A percentile compares a stretch with the other conserved stretches of the same genome.
Conservation (phyloP, 768 basidiomycete genomes). For the Leccinellum luteum region DNA sequence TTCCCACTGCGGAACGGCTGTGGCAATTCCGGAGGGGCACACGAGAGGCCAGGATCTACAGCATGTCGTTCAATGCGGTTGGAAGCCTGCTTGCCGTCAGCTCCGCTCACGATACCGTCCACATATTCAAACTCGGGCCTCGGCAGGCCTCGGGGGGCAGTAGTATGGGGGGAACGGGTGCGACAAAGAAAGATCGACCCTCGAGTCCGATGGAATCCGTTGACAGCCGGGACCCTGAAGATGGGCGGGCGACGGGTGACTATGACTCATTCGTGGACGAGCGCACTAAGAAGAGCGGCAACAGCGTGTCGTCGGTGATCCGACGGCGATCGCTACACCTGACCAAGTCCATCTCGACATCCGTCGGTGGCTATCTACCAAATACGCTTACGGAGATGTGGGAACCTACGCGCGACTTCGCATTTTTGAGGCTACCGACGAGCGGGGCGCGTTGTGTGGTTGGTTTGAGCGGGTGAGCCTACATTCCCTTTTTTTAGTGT, state of each 20-base stretch:
- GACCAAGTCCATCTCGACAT: constrained; percentile 72
- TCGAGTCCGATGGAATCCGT: constrained; percentile 65
- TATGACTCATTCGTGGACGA: constrained; percentile 84
- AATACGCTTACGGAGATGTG: constrained; percentile 92
- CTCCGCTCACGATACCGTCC: constrained; percentile 92
- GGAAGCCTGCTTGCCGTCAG: constrained; percentile 86
- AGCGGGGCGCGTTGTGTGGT: constrained; percentile 82
- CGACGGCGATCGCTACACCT: constrained; percentile 71
- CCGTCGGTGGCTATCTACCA: constrained; percentile 82
- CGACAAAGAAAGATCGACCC: constrained; percentile 32
- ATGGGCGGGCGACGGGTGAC: constrained; percentile 55
- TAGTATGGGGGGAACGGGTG: background rate
- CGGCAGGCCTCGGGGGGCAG: constrained; percentile 24
- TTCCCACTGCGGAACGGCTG: constrained; percentile 89
- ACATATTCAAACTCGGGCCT: constrained; percentile 86
- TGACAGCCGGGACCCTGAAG: constrained; percentile 60
- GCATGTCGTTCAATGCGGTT: constrained; percentile 80
- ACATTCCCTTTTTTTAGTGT: constrained; percentile 13
- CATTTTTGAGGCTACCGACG: constrained; percentile 79
- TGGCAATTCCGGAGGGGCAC: constrained; percentile 95
- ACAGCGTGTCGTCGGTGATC: constrained; percentile 59
- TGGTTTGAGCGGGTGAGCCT: constrained; percentile 76
- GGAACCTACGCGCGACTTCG: constrained; percentile 96
- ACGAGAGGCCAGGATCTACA: constrained; percentile 81
- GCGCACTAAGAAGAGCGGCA: constrained; percentile 41